Evolutionary conservation across 257 asterid genomes (phyloP), one percentile per base, ranked within the genome.

Genomic region (Solanum sejunctum): DNA sequence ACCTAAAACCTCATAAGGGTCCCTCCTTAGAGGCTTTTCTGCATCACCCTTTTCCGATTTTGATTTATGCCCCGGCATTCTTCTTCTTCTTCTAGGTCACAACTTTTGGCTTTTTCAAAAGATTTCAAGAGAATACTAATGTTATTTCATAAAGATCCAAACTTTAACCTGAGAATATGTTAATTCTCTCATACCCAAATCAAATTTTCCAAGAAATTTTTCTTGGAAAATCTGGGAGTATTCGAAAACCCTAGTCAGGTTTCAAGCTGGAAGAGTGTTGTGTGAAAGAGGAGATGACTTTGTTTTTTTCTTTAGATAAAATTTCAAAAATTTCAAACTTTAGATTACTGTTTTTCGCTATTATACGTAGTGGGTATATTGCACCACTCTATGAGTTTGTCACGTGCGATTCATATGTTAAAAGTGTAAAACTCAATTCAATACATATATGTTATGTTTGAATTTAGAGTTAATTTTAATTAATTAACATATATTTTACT

Each of bases 1-100:
- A 57, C 97, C 99, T 91, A 97, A 87, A 84, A 97, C 99, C 92
- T 95, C 99, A 82, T 97, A 97, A 7, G 98, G 98, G 88, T 95
- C 99, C 84, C 96, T 92, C 87, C 98, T 88, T 87, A 85, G 88
- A 95, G 92, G 93, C 93, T 92, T 91, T 83, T 88, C 90, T 58
- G 82, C 89, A 13, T 91, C 97, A 18, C 87, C 89, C 88, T 91
- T 96, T 87, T 90, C 98, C 41, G 93, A 85, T 89, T 93, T 95
- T 84, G 96, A 90, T 88, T 91, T 93, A 82, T 89, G 90, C 71
- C 93, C 96, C 51, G 94, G 94, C 99, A 97, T 97, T 92, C 77
- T 70, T 13, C 72, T 63, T 45, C 56, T 83, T 52, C 36, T 58
- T 58, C 16, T 51, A 77, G 43, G 61, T 26, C 64, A 52, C 47